Evolutionary conservation across 2,329 filamentous ascomycete genomes (phyloP), one percentile per base, ranked within the genome.

Genomic region (Stemphylium lycopersici): DNA sequence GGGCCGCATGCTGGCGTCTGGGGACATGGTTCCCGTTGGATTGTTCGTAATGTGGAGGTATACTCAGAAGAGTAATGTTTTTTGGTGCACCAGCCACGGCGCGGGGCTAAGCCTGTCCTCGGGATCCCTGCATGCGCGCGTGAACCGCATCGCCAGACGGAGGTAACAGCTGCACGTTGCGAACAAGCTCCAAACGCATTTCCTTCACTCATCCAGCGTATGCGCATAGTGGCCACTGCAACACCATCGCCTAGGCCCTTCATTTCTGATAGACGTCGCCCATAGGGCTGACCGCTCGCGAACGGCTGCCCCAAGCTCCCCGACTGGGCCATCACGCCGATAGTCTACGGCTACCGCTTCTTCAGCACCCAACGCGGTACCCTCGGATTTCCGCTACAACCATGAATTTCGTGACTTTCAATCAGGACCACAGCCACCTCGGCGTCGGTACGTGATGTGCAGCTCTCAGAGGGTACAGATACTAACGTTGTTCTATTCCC

Each of bases 361-460:
- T 32, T 41, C 39, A 34, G 39, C n/a, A 47, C 46, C 13, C 33
- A 15, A 41, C 55, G 16, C 58, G 44, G 15, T 46, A 39, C 46
- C 34, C 32, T 15, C 52, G 20, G 45, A 40, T 37, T 68, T 65
- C 58, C 40, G 67, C 63, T 59, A 52, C 87, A 43, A 65, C 65
- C 38, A 91, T 98, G 81, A 99, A 99, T 78, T 99, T 96, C 79
- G 91, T 99, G 69, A 97, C 93, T 37, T 99, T 98, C 79, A 99
- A 99, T 78, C 95, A 99, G 82, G 95, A 99, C 81, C 92, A 96
- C 81, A 96, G 90, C 83, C 93, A 93, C 77, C 84, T 99, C 62
- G 93, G 93, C 80, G 93, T 99, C 67, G 93, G 91, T 92, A 81
- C 72, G 88, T 77, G 52, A 40, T 8, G 20, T 6, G 10, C 6